A percentile compares a stretch with the other conserved stretches of the same genome.
Conservation (phyloP, 768 basidiomycete species). For the Lactarius tabidus region DNA sequence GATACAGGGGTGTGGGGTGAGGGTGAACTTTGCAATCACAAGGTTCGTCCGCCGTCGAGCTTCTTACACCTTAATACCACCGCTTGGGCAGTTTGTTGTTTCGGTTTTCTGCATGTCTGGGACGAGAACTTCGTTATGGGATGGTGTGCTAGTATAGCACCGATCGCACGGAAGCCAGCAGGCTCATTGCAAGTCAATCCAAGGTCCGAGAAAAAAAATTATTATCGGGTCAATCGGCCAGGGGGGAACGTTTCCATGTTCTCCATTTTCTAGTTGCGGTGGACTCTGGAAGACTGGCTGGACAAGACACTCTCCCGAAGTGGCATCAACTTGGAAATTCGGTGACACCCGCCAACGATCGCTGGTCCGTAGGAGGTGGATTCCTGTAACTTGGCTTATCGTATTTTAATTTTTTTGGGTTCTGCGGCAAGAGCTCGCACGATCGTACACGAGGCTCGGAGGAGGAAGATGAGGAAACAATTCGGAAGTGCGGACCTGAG, state of each 20-base stretch:
- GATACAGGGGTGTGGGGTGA: background rate
- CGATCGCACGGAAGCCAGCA: constrained; percentile 17
- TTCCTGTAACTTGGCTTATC: constrained; percentile 6
- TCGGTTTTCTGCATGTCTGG: background rate
- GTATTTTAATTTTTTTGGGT: background rate
- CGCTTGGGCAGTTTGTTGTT: background rate
- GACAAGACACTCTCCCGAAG: constrained; percentile 5
- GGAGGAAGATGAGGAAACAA: constrained; percentile 10
- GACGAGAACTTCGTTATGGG: background rate
- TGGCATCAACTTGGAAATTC: background rate
- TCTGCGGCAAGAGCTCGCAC: background rate
- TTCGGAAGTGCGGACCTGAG: constrained; percentile 1
- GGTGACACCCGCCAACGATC: constrained; percentile 2
- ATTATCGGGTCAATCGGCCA: constrained; percentile 4
- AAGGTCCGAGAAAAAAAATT: constrained; percentile 1
- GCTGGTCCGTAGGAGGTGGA: background rate
- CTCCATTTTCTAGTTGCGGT: background rate
- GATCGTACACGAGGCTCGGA: constrained; percentile 15
- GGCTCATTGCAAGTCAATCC: background rate
- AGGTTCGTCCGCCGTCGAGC: background rate
- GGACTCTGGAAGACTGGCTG: background rate
- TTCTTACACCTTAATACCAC: background rate
- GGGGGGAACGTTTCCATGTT: constrained; percentile 1
- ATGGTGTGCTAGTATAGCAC: background rate
- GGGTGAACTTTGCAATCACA: background rate